A percentile compares a stretch with the other conserved stretches of the same genome.
These are phyloP conservation scores for Biscogniauxia mediterranea DNA, from an alignment of 2,329 filamentous ascomycete genomes.

Conservation along the genomic window DNA sequence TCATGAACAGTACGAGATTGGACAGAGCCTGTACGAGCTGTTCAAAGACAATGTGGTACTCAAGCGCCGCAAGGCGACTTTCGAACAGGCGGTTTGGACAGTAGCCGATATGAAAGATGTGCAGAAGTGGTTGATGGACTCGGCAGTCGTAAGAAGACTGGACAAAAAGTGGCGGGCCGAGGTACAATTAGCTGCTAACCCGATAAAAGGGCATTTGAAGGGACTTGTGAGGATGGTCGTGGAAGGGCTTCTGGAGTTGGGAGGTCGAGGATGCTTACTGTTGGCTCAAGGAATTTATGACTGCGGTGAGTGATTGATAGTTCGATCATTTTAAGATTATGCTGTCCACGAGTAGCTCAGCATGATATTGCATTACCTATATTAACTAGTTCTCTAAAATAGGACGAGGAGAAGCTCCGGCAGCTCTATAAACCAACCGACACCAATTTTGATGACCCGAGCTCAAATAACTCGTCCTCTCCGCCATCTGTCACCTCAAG, in stretches of 20 bases:
- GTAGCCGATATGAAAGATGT: slow-evolving; percentile 16
- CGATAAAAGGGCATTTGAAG: slow-evolving; percentile 16
- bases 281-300: slow-evolving; percentile 11
- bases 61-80: slow-evolving; percentile 14
- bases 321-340: too few species aligned
- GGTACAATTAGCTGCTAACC: slow-evolving; percentile 12
- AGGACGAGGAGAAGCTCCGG: too few species aligned
- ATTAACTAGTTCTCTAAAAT: too few species aligned
- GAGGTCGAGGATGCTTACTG: background rate
- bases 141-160: slow-evolving; percentile 16
- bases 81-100: slow-evolving; percentile 14
- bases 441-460: too few species aligned
- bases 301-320: slow-evolving; percentile 4
- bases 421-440: too few species aligned
- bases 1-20: slow-evolving; percentile 19
- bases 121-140: slow-evolving; percentile 23
- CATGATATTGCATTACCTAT: too few species aligned
- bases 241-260: slow-evolving; percentile 10
- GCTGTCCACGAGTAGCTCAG: too few species aligned
- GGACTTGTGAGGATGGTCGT: slow-evolving; percentile 10
- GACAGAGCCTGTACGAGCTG: slow-evolving; percentile 18
- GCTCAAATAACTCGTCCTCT: too few species aligned
- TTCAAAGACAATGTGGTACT: slow-evolving; percentile 17
- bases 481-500: too few species aligned
- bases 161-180: slow-evolving; percentile 21